Base-by-base conservation (phyloP, 176 grass and related monocot species). In the Puccinellia tenuiflora region DNA sequence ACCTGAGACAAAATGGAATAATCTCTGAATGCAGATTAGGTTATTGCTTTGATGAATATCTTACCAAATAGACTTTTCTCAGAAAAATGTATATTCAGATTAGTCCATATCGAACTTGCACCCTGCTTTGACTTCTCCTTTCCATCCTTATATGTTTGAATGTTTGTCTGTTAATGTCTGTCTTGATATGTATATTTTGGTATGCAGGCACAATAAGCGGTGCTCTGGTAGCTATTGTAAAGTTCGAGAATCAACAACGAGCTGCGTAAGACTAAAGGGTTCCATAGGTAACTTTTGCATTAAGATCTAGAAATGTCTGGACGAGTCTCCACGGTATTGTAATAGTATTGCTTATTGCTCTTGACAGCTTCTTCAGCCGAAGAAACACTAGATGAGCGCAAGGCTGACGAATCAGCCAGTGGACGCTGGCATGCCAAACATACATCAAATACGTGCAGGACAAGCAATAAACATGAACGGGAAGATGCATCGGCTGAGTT, bases 161-260 rank as follows among this genome's bases (percentile, higher is more conserved):
- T 86, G 35, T 78, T 85, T 81, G 24, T 1, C 15, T 85, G 39
- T 72, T 28, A 43, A n/a, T 90, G n/a, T 75, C n/a, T 68, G 45
- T 64, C 46, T 79, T 54, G 35, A 88, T 88, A 74, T 73, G 39
- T 48, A 48, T 73, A 48, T 63, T 63, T 67, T 54, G 45, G 85
- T 86, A 79, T 84, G 61, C 73, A 94, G 92, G 38, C 84, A 94
- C 48, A 84, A 89, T 75, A 86, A 87, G 70, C 21, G 0, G 4
- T 87, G 83, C 73, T 76, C 34, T 14, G 89, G 86, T 79, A 84
- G 50, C 53, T 94, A 81, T n/a, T 29, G 45, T 86, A 78, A 46
- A 83, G 47, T 89, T 79, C 71, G 65, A 73, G 86, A 86, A 82
- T 67, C 80, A 75, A 11, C 81, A 75, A 56, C 54, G 39, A 63